These are phyloP conservation scores for Oryza longistaminata DNA, from an alignment of 176 grass and related monocot species.

Conservation along the genomic window DNA sequence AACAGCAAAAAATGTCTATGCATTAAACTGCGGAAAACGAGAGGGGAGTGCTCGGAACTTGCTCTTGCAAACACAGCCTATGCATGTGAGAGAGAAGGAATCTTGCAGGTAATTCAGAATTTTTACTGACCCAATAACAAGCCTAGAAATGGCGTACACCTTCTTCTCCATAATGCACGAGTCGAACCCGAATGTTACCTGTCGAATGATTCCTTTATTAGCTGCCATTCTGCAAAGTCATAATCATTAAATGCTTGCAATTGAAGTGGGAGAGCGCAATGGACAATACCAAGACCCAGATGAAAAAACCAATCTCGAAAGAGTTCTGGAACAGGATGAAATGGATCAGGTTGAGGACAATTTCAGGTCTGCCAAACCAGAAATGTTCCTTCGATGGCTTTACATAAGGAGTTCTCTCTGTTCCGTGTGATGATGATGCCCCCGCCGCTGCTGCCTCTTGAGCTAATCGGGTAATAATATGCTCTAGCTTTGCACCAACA, in stretches of 20 bases:
- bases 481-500: slow-evolving; percentile 83
- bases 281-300: slow-evolving; percentile 70
- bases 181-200: slow-evolving; percentile 73
- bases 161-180: slow-evolving; percentile 83
- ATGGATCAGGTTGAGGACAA: slow-evolving; percentile 79
- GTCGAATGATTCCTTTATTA: slow-evolving; percentile 5
- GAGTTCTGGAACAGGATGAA: slow-evolving; percentile 98
- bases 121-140: slow-evolving; percentile 66
- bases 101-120: neutral
- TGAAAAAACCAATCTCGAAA: slow-evolving; percentile 90
- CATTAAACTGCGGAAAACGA: too few relatives aligned
- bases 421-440: neutral
- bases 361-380: slow-evolving; percentile 66
- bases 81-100: neutral
- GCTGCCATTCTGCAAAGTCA: neutral
- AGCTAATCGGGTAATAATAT: slow-evolving; percentile 74
- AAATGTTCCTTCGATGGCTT: slow-evolving; percentile 77
- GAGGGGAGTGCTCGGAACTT: too few relatives aligned
- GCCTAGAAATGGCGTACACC: slow-evolving; percentile 60
- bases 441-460: slow-evolving; percentile 56
- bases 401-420: slow-evolving; percentile 21
- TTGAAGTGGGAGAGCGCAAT: neutral
- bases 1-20: neutral
- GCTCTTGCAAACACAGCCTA: too few relatives aligned
- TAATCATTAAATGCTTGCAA: neutral